Evolutionary conservation across 345 rosid species (phyloP), one percentile per base, ranked within the genome.

Genomic region (Stellera chamaejasme): DNA sequence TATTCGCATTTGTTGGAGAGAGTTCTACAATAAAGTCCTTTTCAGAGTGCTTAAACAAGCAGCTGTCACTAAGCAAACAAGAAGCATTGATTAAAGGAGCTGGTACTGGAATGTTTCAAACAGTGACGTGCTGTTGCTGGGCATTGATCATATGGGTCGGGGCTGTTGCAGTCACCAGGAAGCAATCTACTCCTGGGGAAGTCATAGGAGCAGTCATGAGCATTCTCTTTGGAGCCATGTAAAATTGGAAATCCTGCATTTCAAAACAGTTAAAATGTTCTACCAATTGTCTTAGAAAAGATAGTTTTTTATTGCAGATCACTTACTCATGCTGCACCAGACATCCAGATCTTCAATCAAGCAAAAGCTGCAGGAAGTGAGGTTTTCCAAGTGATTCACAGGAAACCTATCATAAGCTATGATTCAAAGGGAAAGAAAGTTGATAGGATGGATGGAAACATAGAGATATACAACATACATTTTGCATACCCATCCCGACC

Each of bases 151-250:
- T 77, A 43, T 84, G 81, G 79, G 55, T 84, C 14, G 90, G 87
- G 28, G 90, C 87, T 8, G 48, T 81, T 26, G 75, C 74, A 3
- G 78, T 84, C 49, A 58, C 53, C 11, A 60, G 62, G 8, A 45
- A 58, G 44, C 69, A 66, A 66, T 67, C 87, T 8, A 73, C 44
- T 8, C 84, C 87, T 46, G 87, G 90, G 45, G 66, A 81, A 10
- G 70, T 77, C 28, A 50, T 81, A 13, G 82, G 87, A 15, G 81
- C 84, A 11, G 71, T 84, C 15, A 78, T 84, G 87, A 66, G 81
- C 73, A 81, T 84, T 65, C 80, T 84, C 64, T 75, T 79, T 39
- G 87, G 90, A 45, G 82, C 87, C 26, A 72, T 84, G 87, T 84
- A 72, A 72, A 80, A 42, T 13, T 19, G 60, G 39, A 32, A 16